phyloP scores from a whole-genome alignment of 108 stramenopile genomes.

The Nitzschia inconspicua region DNA sequence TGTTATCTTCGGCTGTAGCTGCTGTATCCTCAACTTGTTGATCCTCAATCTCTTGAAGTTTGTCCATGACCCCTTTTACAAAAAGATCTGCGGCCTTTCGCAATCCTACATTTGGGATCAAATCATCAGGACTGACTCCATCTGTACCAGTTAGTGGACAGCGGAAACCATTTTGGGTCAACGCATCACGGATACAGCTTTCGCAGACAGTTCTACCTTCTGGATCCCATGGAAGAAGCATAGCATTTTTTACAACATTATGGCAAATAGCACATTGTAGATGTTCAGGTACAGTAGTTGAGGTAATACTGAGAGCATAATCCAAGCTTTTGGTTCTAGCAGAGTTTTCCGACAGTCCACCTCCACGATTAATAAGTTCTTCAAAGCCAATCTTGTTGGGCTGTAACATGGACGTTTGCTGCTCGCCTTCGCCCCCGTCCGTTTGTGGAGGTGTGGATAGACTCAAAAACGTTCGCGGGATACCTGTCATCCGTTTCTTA shows the following conservation, averaged over 20 bases:
- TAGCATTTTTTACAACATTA: constrained; percentile 65
- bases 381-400: constrained; percentile 70
- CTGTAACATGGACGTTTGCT: constrained; percentile 49
- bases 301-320: constrained; percentile 76
- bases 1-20: constrained; percentile 15
- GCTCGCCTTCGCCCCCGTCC: constrained; percentile 30
- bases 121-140: constrained; percentile 81
- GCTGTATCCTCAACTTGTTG: constrained; percentile 58
- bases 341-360: constrained; percentile 63
- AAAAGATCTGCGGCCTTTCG: constrained; percentile 80
- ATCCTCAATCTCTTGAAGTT: constrained; percentile 76
- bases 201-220: constrained; percentile 80
- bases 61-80: constrained; percentile 67
- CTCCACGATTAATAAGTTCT: constrained; percentile 66
- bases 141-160: constrained; percentile 82
- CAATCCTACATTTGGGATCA: constrained; percentile 72
- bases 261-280: constrained; percentile 78
- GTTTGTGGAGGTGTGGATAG: constrained; percentile 48
- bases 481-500: constrained; percentile 75
- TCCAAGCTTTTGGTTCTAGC: constrained; percentile 60
- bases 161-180: constrained; percentile 73
- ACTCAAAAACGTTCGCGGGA: constrained; percentile 79
- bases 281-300: constrained; percentile 74
- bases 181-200: constrained; percentile 75
- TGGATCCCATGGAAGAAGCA: constrained; percentile 81